These are phyloP conservation scores for Aspergillus sclerotialis DNA, from an alignment of 2,329 filamentous ascomycete genomes.

Conservation along the genomic window DNA sequence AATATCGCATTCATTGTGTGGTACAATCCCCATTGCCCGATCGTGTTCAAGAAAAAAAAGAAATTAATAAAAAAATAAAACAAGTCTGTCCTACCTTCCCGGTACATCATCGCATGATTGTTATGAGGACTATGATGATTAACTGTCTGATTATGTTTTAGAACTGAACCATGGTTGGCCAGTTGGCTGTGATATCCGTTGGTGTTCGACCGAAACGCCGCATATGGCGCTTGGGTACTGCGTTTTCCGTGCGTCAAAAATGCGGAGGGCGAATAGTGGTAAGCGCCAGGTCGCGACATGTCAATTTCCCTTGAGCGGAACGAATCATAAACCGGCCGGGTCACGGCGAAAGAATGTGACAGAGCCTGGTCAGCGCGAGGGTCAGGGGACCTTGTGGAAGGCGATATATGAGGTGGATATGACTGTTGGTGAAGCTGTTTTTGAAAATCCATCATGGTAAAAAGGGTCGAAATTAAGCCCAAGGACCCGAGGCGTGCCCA, in stretches of 20 bases:
- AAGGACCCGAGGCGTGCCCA: background rate
- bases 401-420: slow-evolving; percentile 26
- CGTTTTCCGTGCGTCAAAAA: slow-evolving; percentile 1
- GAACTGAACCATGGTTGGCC: slow-evolving; percentile 13
- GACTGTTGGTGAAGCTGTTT: slow-evolving; percentile 12
- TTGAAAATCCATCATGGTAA: slow-evolving; percentile 20
- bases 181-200: slow-evolving; percentile 15
- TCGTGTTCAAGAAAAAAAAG: slow-evolving; percentile 2
- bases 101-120: slow-evolving; percentile 12
- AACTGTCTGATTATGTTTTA: slow-evolving; percentile 14
- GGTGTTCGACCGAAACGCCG: slow-evolving; percentile 15
- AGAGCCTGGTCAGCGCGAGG: slow-evolving; percentile 18
- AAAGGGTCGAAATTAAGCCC: slow-evolving; percentile 1
- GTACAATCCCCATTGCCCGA: too few species aligned
- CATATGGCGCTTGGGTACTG: too few species aligned
- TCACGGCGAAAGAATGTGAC: slow-evolving; percentile 8
- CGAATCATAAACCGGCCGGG: background rate
- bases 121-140: too few species aligned
- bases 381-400: slow-evolving; percentile 23
- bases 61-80: slow-evolving; percentile 7
- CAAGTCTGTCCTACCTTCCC: slow-evolving; percentile 19
- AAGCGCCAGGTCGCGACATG: slow-evolving; percentile 4
- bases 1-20: too few species aligned
- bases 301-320: background rate
- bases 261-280: background rate